Base-by-base conservation (phyloP, 352 stramenopile genomes). In the Phytophthora capsici region DNA sequence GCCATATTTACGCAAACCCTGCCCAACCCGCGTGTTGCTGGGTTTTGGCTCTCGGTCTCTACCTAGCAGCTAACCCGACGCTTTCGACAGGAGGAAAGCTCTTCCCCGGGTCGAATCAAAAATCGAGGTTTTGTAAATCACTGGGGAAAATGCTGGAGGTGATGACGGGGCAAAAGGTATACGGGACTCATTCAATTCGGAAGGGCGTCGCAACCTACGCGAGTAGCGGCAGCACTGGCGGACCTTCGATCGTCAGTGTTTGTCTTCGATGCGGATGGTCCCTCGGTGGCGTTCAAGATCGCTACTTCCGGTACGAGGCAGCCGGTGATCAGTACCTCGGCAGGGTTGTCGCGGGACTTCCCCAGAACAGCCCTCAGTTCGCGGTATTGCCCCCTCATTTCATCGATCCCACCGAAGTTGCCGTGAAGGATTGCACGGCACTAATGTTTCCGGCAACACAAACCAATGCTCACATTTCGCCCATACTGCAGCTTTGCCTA, bases 201-300 rank as follows among this genome's bases (percentile, higher is more conserved):
- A 63, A 73, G 52, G 57, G 38, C n/a, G 51, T 64, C 0, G 57
- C 51, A 16, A 66, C 64, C 30, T 73, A 68, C 50, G 51, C 51
- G 1, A 66, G 57, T 51, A 34, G 63, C 30, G 63, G 57, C 23
- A 51, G 34, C 16, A 72, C 45, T 4, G 17, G 57, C 6, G 63
- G 51, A 8, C 56, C 55, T 14, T 63, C 56, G 12, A 66, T 67
- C 41, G 34, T 56, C 9, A 59, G 44, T 40, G 56, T 63, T 2
- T 72, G 63, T 30, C 28, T 66, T n/a, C 49, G 51, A 3, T 63
- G 45, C 38, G 57, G 45, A 2, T 67, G 57, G 63, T 47, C 19
- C 7, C 4, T 72, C 7, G 56, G 63, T 13, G 44, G 50, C 14
- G 45, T 72, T 9, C 40, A 16, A 30, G 55, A 71, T 23, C 43